Percentiles rank a stretch among this genome's conserved stretches.
These are phyloP conservation scores for Iris macrosiphon DNA, from an alignment of 106 monocot genomes.

Conservation along the genomic window DNA sequence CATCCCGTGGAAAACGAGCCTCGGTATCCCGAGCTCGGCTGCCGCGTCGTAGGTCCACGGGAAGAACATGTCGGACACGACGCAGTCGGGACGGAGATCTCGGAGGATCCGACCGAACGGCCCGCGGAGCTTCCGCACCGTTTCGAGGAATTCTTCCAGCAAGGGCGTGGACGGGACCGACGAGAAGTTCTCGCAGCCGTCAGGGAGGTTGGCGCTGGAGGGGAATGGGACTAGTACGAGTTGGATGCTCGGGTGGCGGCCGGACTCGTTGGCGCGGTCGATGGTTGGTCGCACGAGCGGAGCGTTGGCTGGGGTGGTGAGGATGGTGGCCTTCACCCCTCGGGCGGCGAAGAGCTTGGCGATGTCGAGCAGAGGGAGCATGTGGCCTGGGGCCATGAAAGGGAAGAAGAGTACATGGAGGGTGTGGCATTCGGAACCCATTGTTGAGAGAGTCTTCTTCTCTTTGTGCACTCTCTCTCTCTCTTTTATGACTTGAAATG, in stretches of 20 bases:
- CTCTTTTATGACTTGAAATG: too few relatives aligned
- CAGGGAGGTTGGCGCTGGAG: not conserved
- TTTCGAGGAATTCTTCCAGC: too few relatives aligned
- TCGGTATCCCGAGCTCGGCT: slow-evolving; percentile 6
- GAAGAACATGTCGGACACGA: too few relatives aligned
- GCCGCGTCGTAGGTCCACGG: slow-evolving; percentile 12
- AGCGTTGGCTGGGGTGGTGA: slow-evolving; percentile 15
- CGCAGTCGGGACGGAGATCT: slow-evolving; percentile 11
- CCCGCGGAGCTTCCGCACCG: not conserved
- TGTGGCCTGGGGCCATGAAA: slow-evolving; percentile 16
- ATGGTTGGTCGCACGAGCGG: slow-evolving; percentile 2
- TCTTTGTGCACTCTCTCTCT: too few relatives aligned
- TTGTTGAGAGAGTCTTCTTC: too few relatives aligned
- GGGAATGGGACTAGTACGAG: slow-evolving; percentile 5
- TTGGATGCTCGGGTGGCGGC: not conserved
- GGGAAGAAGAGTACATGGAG: slow-evolving; percentile 17
- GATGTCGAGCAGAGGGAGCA: slow-evolving; percentile 15
- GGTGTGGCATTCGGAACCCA: too few relatives aligned
- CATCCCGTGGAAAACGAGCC: slow-evolving; percentile 11
- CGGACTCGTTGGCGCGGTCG: not conserved
- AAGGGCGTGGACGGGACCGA: not conserved
- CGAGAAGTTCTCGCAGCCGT: slow-evolving; percentile 6
- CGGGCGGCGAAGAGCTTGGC: slow-evolving; percentile 5
- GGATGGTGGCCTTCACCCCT: slow-evolving; percentile 10
- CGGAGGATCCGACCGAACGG: not conserved